Evolutionary conservation across 2,329 filamentous ascomycete genomes (phyloP).

Genomic region (Fusarium musae): DNA sequence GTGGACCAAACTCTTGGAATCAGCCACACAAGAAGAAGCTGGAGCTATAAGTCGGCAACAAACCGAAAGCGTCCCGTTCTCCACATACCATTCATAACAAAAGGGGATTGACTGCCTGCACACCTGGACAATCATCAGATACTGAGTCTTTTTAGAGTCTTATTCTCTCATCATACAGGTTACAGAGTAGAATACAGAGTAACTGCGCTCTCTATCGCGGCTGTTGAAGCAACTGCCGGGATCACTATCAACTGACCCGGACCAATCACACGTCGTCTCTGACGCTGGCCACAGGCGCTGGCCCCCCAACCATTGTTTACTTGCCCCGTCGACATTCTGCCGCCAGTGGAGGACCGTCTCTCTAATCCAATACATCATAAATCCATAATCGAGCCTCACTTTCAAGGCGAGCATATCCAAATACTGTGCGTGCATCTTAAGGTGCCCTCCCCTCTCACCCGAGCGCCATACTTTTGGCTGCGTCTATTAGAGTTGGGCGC

Average conservation of each 20-base stretch:
- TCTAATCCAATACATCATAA: constrained; percentile 11
- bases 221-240: constrained; percentile 8
- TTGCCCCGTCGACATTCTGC: constrained; percentile 12
- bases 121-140: neutral
- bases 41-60: constrained; percentile 15
- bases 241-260: constrained; percentile 13
- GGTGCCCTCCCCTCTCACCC: neutral
- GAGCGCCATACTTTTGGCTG: constrained; percentile 4
- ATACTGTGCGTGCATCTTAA: neutral
- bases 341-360: neutral
- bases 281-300: constrained; percentile 27
- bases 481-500: constrained; percentile 30
- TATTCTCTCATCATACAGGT: neutral
- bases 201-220: neutral
- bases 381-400: constrained; percentile 21
- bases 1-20: constrained; percentile 22
- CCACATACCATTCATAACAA: neutral
- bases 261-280: constrained; percentile 16
- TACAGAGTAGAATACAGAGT: neutral
- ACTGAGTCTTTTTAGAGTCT: neutral
- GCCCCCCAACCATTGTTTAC: constrained; percentile 36
- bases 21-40: constrained; percentile 22
- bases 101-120: neutral
- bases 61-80: constrained; percentile 9
- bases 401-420: constrained; percentile 24